Conservation (phyloP, 139 green algal genomes). For the Chlamydomonas eustigma region DNA sequence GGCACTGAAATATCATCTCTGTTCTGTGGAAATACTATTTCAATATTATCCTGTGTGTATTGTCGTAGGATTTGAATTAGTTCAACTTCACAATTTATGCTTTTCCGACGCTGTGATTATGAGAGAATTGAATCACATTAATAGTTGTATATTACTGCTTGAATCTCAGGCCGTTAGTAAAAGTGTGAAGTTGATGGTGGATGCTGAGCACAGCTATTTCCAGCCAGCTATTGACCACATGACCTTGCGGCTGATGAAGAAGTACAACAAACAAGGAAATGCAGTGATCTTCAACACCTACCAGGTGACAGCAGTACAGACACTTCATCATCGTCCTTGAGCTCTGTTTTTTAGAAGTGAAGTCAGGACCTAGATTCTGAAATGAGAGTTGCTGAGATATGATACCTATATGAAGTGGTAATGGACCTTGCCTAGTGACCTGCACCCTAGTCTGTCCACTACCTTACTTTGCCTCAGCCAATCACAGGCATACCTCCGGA, state of each 20-base stretch:
- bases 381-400: no score
- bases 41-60: neutral
- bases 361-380: no score
- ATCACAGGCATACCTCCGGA: conserved; percentile 79
- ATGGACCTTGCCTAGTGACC: no score
- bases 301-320: no score
- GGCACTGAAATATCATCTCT: neutral
- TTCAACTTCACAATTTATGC: neutral
- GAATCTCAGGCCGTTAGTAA: conserved; percentile 23
- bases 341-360: no score
- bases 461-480: no score
- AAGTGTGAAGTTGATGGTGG: conserved; percentile 59
- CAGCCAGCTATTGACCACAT: conserved; percentile 84
- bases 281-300: conserved; percentile 78
- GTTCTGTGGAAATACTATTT: conserved; percentile 12
- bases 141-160: no score
- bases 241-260: conserved; percentile 58
- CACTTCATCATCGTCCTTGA: no score
- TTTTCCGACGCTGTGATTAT: neutral
- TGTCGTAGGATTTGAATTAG: neutral
- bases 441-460: no score
- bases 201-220: conserved; percentile 14
- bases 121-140: no score
- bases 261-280: conserved; percentile 57
- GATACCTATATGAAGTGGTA: no score